Evolutionary conservation across 768 basidiomycete genomes (phyloP), one percentile per base, ranked within the genome.

Genomic region (Rhizopogon rudus): DNA sequence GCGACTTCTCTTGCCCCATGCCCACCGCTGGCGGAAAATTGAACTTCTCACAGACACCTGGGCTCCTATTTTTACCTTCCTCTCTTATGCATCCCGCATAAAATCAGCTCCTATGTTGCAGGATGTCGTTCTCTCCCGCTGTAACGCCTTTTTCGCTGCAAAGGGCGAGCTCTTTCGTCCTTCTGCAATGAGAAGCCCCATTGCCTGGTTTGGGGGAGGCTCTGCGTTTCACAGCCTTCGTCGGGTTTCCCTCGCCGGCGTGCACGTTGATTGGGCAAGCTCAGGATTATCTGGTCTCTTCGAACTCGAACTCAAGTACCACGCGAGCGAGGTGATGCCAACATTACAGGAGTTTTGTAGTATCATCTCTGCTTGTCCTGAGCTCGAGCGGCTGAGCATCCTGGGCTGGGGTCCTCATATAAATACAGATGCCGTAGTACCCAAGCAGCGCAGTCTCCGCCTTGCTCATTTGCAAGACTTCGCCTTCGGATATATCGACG

Each of bases 1-100:
- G 55, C 71, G 67, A 14, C 65, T 78, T 31, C 66, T 84, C 9
- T 61, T 79, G 7, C 73, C 75, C 12, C 77, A 79, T 29, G 73
- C 72, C 7, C 45, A 60, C 20, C 75, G 81, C 48, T 84, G 82
- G 81, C 67, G 69, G 42, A 67, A 56, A 12, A 49, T 84, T 44
- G 76, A 79, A 46, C 69, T 85, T n/a, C 66, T 81, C 46, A 75
- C 80, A 1, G 83, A 85, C 58, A 85, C 81, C 4, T 86, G 83
- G 82, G 71, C 73, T 2, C 83, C 83, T 10, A 77, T 84, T 12
- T 78, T 76, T 60, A 69, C 74, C 8, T 82, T 84, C 60, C 73
- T 84, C 9, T 71, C 67, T 39, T 70, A 67, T 52, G 75, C 78
- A 4, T 65, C 63, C 10, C 52, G 64, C 8, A 64, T 73, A 28